Base-by-base conservation (phyloP, 768 basidiomycete species). In the Chalciporus sphaerocephalus region DNA sequence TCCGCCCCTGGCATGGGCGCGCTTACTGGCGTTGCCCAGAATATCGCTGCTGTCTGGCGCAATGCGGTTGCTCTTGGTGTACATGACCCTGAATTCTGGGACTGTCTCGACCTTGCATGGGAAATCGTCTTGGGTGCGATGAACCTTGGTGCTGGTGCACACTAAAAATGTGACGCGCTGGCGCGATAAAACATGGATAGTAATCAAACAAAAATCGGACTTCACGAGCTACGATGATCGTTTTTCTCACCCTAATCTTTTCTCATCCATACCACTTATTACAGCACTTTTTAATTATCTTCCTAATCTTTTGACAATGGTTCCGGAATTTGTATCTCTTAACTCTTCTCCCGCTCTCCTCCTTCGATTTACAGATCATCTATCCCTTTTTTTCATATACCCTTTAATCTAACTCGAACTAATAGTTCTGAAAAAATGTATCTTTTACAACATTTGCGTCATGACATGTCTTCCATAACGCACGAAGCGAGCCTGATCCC, bases 51-150 rank as follows among this genome's bases (percentile, higher is more conserved):
- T 6, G 61, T 89, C 24, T 91, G 86, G 85, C 72, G 76, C 47
- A 89, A 90, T 57, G 76, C 75, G 3, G 81, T 79, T 48, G 76
- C 77, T 17, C 70, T 91, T n/a, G 86, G 86, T 3, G 63, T 89
- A 2, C 76, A 74, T 41, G 83, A 88, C 52, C 73, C 77, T 25
- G 69, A 69, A 17, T 66, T 90, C 35, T 91, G 86, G 86, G 71
- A 74, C 18, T 72, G 73, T 16, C 73, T 91, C 48, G 83, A 87
- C 48, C 60, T 76, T 33, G 75, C 80, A 34, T 91, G 86, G 84
- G 75, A 79, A 56, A 70, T 83, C 30, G 63, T 87, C 12, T 66
- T 85, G n/a, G 74, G 71, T 7, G 83, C 83, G 21, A 69, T 83
- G 61, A 73, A 76, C 20, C 65, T 79, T 41, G 70, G 73, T 20